Conservation (phyloP, 441 rosid genomes). For the Gossypium laxum region DNA sequence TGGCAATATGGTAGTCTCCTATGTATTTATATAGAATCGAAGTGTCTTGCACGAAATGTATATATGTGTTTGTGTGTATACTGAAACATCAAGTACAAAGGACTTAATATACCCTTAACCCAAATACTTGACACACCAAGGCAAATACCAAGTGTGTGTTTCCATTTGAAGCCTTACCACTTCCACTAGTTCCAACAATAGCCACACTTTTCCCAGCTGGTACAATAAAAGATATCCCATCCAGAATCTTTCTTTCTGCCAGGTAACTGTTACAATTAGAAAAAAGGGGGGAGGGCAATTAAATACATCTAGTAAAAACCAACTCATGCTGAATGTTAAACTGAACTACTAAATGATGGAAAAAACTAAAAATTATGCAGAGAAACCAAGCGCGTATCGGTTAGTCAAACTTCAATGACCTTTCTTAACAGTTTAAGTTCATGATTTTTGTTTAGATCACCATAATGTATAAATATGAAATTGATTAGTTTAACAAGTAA, state of each 20-base stretch:
- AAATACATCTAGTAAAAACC: background rate
- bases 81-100: background rate
- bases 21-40: background rate
- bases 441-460: background rate
- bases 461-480: background rate
- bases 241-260: conserved; percentile 68
- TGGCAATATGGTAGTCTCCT: background rate
- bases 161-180: conserved; percentile 47
- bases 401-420: background rate
- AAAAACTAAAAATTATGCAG: background rate
- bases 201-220: conserved; percentile 94
- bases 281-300: background rate
- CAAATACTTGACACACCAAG: background rate
- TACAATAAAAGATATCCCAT: conserved; percentile 73
- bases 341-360: background rate
- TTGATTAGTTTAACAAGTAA: background rate
- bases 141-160: conserved; percentile 8
- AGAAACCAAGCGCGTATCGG: background rate
- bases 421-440: background rate
- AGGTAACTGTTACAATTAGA: conserved; percentile 40
- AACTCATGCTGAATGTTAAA: background rate
- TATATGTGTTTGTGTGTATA: no score
- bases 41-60: no score
- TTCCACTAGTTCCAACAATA: conserved; percentile 88
- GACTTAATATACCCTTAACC: background rate